These are phyloP conservation scores for Triticum timopheevii DNA, from an alignment of 176 grass and related monocot genomes.

Conservation along the genomic window DNA sequence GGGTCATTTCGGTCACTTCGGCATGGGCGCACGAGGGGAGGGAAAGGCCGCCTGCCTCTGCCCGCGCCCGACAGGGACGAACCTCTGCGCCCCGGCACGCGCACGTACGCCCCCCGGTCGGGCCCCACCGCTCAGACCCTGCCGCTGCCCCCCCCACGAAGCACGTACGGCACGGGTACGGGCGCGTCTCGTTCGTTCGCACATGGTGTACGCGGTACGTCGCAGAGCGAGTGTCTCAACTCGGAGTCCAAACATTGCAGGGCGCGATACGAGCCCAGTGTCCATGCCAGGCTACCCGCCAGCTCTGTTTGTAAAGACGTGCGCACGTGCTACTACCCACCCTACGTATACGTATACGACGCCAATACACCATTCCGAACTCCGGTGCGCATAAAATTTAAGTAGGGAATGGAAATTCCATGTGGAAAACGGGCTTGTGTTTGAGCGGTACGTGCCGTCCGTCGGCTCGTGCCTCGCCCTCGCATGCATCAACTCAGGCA, in stretches of 20 bases:
- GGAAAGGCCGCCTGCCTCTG: neutral
- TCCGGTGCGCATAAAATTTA: too few relatives aligned
- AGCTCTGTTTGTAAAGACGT: neutral
- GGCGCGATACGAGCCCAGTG: neutral
- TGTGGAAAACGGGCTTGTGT: too few relatives aligned
- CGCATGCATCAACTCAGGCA: conserved; percentile 13
- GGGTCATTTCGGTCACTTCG: conserved; percentile 39
- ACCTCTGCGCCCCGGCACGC: neutral
- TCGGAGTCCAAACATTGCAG: neutral
- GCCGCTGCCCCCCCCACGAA: neutral
- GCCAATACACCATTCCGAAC: too few relatives aligned
- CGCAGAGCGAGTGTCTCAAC: neutral
- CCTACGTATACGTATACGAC: too few relatives aligned
- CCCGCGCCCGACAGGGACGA: neutral
- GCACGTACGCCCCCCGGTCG: neutral
- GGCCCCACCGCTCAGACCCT: neutral
- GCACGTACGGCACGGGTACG: neutral
- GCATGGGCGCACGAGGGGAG: conserved; percentile 43
- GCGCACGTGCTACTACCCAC: neutral
- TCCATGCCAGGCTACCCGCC: neutral
- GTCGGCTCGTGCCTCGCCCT: neutral
- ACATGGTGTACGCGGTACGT: neutral
- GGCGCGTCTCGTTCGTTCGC: neutral
- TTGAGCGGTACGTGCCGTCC: too few relatives aligned
- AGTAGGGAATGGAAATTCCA: too few relatives aligned